Percentiles rank a stretch among this genome's conserved stretches.
phyloP scores from a whole-genome alignment of 441 rosid species.

The Jatropha podagrica region DNA sequence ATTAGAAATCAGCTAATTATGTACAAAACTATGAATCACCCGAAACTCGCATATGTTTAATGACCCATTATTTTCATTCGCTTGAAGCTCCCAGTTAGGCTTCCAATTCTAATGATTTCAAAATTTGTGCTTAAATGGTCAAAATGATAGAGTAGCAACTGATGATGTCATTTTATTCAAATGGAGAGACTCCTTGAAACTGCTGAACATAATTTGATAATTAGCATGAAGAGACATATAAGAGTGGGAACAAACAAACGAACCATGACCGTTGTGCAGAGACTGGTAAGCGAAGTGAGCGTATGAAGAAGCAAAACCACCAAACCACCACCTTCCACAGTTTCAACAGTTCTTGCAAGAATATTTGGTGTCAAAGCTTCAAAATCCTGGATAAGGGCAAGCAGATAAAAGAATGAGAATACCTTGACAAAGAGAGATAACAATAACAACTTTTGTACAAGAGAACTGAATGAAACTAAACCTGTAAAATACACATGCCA shows the following conservation, averaged over 20 bases:
- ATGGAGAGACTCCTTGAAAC: no score
- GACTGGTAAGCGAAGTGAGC: conserved; percentile 73
- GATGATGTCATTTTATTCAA: no score
- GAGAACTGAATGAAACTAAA: conserved; percentile 14
- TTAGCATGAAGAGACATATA: background rate
- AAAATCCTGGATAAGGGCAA: conserved; percentile 54
- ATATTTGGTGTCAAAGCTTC: conserved; percentile 94
- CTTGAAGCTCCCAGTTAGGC: no score
- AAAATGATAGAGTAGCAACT: no score
- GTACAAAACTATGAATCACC: no score
- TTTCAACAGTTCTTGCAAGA: conserved; percentile 88
- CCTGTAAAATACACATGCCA: conserved; percentile 94
- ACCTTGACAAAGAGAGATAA: background rate
- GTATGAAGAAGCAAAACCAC: conserved; percentile 70
- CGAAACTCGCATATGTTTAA: no score
- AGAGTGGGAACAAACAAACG: conserved; percentile 3
- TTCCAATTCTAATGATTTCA: no score
- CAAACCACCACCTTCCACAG: conserved; percentile 96
- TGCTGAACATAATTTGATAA: background rate
- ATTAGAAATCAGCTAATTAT: no score
- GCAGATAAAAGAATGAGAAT: conserved; percentile 5
- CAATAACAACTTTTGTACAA: background rate
- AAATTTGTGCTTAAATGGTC: no score
- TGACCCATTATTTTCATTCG: no score
- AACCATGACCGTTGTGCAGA: conserved; percentile 97